Evolutionary conservation across 306 rosid genomes (phyloP).

Genomic region (Hippophae gyantsensis): DNA sequence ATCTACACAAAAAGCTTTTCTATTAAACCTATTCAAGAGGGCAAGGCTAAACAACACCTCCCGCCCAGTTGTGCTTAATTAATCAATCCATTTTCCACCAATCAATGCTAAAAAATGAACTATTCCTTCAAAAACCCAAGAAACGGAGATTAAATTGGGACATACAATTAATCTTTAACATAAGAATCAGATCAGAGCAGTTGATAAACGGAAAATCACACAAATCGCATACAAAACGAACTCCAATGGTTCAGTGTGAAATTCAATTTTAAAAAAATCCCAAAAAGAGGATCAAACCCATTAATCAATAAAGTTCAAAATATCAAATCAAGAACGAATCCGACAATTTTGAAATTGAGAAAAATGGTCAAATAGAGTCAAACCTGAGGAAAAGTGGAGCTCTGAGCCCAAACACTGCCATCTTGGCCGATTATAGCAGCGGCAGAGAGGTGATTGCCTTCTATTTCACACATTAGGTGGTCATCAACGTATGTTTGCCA

Average conservation of each 20-base stretch:
- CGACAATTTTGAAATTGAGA: not conserved
- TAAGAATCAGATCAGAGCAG: no score
- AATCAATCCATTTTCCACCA: not conserved
- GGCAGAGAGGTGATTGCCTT: slow-evolving; percentile 47
- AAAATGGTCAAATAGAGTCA: no score
- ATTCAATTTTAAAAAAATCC: no score
- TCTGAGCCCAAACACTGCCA: slow-evolving; percentile 89
- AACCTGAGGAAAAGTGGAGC: slow-evolving; percentile 73
- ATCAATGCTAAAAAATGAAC: not conserved
- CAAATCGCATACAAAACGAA: no score
- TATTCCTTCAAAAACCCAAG: no score
- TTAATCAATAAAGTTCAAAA: not conserved
- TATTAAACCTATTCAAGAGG: not conserved
- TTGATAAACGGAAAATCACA: no score
- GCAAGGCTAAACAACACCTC: not conserved
- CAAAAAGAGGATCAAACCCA: no score
- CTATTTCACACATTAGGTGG: slow-evolving; percentile 71
- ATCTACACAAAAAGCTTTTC: not conserved
- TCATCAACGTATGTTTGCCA: slow-evolving; percentile 84
- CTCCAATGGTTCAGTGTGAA: no score
- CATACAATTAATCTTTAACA: no score
- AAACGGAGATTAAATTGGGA: no score
- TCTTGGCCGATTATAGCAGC: slow-evolving; percentile 77
- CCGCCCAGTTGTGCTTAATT: not conserved
- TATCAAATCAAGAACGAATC: not conserved